phyloP scores from a whole-genome alignment of 441 rosid species.

The Gossypium gossypioides region DNA sequence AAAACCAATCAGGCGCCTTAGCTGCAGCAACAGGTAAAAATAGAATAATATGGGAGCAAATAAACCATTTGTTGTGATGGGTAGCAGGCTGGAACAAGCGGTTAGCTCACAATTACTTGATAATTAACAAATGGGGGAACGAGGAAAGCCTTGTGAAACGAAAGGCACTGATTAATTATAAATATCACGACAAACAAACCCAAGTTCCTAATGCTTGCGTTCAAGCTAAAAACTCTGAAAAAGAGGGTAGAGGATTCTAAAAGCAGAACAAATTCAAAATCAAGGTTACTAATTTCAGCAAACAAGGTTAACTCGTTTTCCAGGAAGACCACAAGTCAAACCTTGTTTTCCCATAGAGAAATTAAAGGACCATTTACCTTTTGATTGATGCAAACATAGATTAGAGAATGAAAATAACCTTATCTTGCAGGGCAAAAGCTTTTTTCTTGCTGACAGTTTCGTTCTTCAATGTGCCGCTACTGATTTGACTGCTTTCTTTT shows the following conservation, averaged over 20 bases:
- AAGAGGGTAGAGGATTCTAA: neutral
- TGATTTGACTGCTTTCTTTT: slow-evolving; percentile 33
- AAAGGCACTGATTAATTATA: neutral
- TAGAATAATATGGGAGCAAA: neutral
- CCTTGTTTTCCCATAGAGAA: neutral
- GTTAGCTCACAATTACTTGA: too few relatives aligned
- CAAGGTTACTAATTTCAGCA: neutral
- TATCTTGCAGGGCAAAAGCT: slow-evolving; percentile 89
- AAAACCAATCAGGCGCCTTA: neutral
- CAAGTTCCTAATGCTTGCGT: neutral
- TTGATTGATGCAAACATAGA: neutral
- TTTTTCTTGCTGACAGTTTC: slow-evolving; percentile 61
- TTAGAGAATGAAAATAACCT: slow-evolving; percentile 37
- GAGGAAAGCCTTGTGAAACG: neutral
- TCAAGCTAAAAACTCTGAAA: neutral
- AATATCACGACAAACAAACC: neutral
- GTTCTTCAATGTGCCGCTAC: slow-evolving; percentile 41
- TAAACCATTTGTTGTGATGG: neutral
- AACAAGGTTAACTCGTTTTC: neutral
- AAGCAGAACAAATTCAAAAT: neutral
- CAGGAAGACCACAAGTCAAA: neutral
- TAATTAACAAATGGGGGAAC: neutral
- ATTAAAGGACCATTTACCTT: neutral
- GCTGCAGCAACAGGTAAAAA: neutral
- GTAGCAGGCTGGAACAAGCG: neutral